A percentile compares a stretch with the other conserved stretches of the same genome.
Evolutionary conservation across 2,329 filamentous ascomycete genomes (phyloP).

Genomic region (Fusarium protoensiforme): DNA sequence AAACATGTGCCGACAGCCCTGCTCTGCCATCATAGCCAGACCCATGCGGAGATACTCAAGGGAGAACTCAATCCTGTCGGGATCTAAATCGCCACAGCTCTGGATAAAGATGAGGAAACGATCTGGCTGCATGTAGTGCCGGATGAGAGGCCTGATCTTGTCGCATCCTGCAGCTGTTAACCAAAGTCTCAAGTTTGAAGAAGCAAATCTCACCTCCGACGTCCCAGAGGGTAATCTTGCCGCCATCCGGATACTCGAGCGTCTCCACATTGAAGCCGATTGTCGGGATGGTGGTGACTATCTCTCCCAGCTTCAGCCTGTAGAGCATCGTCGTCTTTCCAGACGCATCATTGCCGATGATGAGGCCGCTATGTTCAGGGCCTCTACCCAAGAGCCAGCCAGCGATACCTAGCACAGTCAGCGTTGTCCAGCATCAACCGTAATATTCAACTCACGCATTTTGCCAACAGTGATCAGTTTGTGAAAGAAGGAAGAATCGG

Average conservation of each 20-base stretch:
- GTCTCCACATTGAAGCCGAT: conserved; percentile 96
- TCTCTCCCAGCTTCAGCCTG: conserved; percentile 88
- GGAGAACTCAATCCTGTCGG: conserved; percentile 38
- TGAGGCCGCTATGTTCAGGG: conserved; percentile 30
- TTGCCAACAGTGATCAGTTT: not conserved
- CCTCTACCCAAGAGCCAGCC: conserved; percentile 35
- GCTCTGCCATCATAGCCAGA: conserved; percentile 30
- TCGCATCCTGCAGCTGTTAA: conserved; percentile 37
- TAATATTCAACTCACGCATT: conserved; percentile 28
- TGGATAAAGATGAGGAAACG: conserved; percentile 44
- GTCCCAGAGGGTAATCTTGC: conserved; percentile 43
- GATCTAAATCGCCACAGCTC: conserved; percentile 40
- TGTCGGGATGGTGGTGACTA: conserved; percentile 93
- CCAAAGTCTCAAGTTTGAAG: rapidly evolving
- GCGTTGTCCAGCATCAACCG: not conserved
- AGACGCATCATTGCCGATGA: conserved; percentile 47
- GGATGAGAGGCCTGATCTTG: conserved; percentile 40
- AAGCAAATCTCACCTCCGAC: conserved; percentile 38
- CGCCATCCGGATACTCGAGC: conserved; percentile 53
- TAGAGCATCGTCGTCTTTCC: conserved; percentile 84
- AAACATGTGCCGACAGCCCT: conserved; percentile 40
- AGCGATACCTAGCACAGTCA: conserved; percentile 31
- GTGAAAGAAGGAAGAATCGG: not conserved
- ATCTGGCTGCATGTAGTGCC: conserved; percentile 42
- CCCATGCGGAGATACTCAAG: conserved; percentile 41